Evolutionary conservation across 2,329 filamentous ascomycete species (phyloP).

Genomic region (Ambrosiella xylebori): DNA sequence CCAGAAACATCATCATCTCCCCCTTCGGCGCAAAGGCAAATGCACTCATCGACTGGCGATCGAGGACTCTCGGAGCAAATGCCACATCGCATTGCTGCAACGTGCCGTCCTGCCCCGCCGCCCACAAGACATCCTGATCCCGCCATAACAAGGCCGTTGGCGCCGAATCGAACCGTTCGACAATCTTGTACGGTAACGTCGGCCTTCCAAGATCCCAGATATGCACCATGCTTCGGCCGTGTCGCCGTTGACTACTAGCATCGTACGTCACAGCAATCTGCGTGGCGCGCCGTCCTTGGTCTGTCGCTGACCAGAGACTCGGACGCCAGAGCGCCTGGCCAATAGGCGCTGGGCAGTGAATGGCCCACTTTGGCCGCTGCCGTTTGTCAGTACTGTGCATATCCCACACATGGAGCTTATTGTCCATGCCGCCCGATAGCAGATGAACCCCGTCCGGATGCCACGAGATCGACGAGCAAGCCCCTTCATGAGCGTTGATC

Average conservation of each 20-base stretch:
- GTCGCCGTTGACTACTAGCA: constrained; percentile 34
- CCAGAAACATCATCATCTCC: constrained; percentile 43
- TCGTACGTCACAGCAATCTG: constrained; percentile 47
- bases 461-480: constrained; percentile 45
- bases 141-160: constrained; percentile 46
- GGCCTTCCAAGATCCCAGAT: constrained; percentile 54
- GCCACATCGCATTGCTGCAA: constrained; percentile 50
- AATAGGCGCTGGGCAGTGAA: constrained; percentile 43
- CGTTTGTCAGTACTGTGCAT: constrained; percentile 43
- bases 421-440: constrained; percentile 44
- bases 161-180: constrained; percentile 41
- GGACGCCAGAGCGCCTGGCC: constrained; percentile 45
- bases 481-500: constrained; percentile 44
- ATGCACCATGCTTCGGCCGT: constrained; percentile 42
- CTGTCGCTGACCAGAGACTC: constrained; percentile 46
- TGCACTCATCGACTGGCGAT: constrained; percentile 43
- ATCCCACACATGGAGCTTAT: constrained; percentile 48
- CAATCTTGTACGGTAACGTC: constrained; percentile 48
- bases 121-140: constrained; percentile 49
- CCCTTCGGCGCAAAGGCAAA: constrained; percentile 43
- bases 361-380: constrained; percentile 45
- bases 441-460: constrained; percentile 51
- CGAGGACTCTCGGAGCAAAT: constrained; percentile 44
- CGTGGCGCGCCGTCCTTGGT: constrained; percentile 40
- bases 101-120: constrained; percentile 41